Evolutionary conservation across 306 rosid genomes (phyloP).

Genomic region (Vigna hirtella): DNA sequence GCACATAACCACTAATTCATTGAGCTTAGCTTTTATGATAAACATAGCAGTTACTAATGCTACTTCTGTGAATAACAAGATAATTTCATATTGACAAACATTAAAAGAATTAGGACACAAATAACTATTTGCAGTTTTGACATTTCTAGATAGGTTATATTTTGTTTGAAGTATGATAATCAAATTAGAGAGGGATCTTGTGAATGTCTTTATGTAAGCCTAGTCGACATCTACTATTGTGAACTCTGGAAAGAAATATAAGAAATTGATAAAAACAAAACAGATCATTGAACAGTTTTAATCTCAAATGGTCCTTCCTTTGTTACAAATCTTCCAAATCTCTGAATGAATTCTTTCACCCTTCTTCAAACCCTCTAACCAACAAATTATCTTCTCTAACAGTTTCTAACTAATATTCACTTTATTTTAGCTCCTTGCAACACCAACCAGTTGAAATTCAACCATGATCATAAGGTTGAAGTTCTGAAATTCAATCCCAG

Average conservation of each 20-base stretch:
- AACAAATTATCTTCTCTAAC: neutral
- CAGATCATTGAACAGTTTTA: neutral
- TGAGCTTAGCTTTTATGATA: conserved; percentile 4
- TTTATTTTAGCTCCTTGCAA: neutral
- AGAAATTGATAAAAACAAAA: neutral
- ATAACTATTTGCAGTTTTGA: conserved; percentile 28
- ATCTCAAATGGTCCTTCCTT: neutral
- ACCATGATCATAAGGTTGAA: neutral
- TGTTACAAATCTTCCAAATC: neutral
- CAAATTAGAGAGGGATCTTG: conserved; percentile 11
- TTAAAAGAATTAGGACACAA: conserved; percentile 23
- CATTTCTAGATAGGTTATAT: conserved; percentile 30
- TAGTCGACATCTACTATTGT: neutral
- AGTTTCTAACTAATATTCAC: neutral
- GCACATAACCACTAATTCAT: neutral
- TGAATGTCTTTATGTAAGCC: conserved; percentile 15
- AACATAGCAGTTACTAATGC: conserved; percentile 3
- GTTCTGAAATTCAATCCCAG: neutral
- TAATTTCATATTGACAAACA: conserved; percentile 12
- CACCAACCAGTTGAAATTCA: neutral
- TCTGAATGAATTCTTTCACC: neutral
- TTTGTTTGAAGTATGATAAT: neutral
- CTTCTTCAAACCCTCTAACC: neutral
- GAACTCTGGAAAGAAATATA: neutral
- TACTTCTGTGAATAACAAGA: conserved; percentile 31